Evolutionary conservation across 2,329 filamentous ascomycete genomes (phyloP).

Genomic region (Cladosporium sp.): DNA sequence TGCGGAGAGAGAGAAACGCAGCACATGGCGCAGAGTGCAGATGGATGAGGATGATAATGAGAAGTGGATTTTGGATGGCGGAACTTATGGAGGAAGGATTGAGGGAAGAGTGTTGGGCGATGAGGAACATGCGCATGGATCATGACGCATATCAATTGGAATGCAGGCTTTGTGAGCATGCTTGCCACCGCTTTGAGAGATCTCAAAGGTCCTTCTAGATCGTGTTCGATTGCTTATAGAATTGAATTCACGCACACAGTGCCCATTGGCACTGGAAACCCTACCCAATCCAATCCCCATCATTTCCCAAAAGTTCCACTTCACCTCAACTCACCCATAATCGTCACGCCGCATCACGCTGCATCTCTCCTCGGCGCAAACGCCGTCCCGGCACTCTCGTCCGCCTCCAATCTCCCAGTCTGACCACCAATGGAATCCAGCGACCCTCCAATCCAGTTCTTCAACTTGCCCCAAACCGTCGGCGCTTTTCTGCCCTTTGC

Average conservation of each 20-base stretch:
- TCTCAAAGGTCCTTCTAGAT: too few species aligned
- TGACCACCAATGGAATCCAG: constrained; percentile 12
- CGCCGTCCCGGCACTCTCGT: neutral
- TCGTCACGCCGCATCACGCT: too few species aligned
- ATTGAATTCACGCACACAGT: too few species aligned
- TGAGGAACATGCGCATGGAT: constrained; percentile 27
- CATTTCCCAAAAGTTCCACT: neutral
- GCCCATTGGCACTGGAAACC: too few species aligned
- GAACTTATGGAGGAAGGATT: constrained; percentile 40
- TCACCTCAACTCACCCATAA: too few species aligned
- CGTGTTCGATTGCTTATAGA: too few species aligned
- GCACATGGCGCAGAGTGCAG: constrained; percentile 48
- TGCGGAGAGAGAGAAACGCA: constrained; percentile 37
- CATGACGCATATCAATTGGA: neutral
- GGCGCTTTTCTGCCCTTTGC: constrained; percentile 26
- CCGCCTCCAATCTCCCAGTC: neutral
- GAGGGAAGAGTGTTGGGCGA: constrained; percentile 22
- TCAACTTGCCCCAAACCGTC: constrained; percentile 18
- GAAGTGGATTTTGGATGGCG: constrained; percentile 50
- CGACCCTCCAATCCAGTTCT: constrained; percentile 12
- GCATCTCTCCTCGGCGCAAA: constrained; percentile 10
- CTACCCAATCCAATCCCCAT: neutral
- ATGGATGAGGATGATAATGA: constrained; percentile 53
- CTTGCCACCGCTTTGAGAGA: neutral
- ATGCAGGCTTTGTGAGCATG: too few species aligned